These are phyloP conservation scores for Solanum hybrid DNA, from an alignment of 305 asterid species.

Conservation along the genomic window DNA sequence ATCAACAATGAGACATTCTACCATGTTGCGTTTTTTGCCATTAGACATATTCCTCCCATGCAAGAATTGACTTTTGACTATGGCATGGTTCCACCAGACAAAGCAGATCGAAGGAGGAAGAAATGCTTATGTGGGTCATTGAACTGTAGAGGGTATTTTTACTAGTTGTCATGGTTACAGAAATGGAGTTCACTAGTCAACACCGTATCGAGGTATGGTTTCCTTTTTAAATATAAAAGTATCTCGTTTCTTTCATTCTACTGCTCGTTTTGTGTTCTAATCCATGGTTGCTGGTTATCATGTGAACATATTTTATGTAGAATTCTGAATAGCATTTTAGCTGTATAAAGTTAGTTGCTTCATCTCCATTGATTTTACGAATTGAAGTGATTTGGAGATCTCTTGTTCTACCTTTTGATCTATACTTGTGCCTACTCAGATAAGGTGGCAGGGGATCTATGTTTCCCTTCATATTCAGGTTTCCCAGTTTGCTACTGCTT, in stretches of 20 bases:
- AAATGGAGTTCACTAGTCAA: background rate
- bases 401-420: background rate
- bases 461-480: background rate
- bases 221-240: background rate
- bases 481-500: background rate
- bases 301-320: background rate
- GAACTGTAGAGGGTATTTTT: slow-evolving; percentile 74
- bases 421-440: background rate
- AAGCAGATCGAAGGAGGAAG: slow-evolving; percentile 49
- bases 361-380: background rate
- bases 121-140: slow-evolving; percentile 63
- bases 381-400: background rate
- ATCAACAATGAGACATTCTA: slow-evolving; percentile 43
- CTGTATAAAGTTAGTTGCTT: background rate
- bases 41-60: slow-evolving; percentile 88
- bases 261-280: background rate
- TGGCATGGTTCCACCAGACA: slow-evolving; percentile 32
- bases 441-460: background rate
- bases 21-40: slow-evolving; percentile 78
- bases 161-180: slow-evolving; percentile 16
- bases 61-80: slow-evolving; percentile 82
- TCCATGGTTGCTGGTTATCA: background rate
- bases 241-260: background rate
- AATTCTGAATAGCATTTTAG: background rate
- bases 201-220: background rate